Conservation (phyloP, 176 grass and related monocot genomes). For the Lolium multiflorum region DNA sequence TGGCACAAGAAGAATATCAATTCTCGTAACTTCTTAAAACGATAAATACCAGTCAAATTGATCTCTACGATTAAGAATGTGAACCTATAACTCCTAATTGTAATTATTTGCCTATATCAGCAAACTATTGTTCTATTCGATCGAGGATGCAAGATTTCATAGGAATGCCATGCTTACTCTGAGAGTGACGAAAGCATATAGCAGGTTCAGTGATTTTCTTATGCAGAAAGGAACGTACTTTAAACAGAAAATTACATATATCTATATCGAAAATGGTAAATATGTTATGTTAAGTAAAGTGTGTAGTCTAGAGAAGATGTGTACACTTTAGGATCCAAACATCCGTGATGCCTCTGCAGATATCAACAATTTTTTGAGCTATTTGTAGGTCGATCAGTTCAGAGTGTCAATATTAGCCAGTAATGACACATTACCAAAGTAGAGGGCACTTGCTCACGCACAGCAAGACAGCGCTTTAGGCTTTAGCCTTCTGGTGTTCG, state of each 20-base stretch:
- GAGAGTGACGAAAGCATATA: not conserved
- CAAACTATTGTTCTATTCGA: conserved; percentile 3
- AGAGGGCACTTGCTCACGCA: not conserved
- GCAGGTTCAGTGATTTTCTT: not conserved
- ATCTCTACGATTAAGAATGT: conserved; percentile 11
- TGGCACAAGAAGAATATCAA: conserved; percentile 36
- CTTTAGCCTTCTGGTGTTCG: conserved; percentile 16
- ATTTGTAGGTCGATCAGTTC: not conserved
- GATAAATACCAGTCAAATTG: conserved; percentile 1
- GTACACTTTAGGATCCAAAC: not conserved
- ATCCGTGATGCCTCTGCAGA: not conserved
- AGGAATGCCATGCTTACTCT: not conserved
- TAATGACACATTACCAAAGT: not conserved
- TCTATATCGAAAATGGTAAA: not conserved
- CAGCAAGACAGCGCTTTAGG: not conserved
- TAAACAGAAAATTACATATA: not conserved
- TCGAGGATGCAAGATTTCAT: not conserved
- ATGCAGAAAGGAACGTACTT: not conserved
- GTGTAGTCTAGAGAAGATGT: not conserved
- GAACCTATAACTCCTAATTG: not conserved
- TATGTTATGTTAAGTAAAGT: not conserved
- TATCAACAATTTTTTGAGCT: not conserved
- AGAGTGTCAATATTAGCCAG: not conserved
- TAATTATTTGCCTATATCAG: not conserved
- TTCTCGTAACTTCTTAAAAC: conserved; percentile 33